phyloP scores from a whole-genome alignment of 805 yeast species.

The Pichia deserticola region DNA sequence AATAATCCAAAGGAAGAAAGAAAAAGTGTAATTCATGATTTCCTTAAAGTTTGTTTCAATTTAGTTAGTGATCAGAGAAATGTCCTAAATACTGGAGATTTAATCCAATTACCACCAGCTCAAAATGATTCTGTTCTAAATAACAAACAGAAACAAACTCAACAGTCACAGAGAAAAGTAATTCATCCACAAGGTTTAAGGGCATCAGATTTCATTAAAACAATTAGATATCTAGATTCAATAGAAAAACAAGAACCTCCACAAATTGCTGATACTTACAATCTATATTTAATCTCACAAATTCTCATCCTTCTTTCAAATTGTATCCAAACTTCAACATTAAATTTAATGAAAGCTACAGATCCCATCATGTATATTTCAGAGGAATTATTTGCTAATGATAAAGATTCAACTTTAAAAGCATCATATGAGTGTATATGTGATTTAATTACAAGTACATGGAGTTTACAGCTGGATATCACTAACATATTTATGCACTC shows the following conservation, averaged over 20 bases:
- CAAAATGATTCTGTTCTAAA: background rate
- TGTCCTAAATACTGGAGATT: constrained; percentile 30
- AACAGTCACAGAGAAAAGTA: background rate
- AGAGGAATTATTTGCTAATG: constrained; percentile 11
- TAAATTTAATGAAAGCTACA: constrained; percentile 24
- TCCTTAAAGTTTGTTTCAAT: constrained; percentile 37
- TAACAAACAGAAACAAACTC: constrained; percentile 11
- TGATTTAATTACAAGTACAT: constrained; percentile 29
- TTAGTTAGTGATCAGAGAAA: constrained; percentile 29
- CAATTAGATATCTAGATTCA: constrained; percentile 56
- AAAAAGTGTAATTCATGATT: constrained; percentile 53
- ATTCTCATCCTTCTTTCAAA: constrained; percentile 54
- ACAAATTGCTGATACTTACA: constrained; percentile 51
- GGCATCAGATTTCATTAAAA: background rate
- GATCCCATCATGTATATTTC: constrained; percentile 1
- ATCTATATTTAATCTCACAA: constrained; percentile 47
- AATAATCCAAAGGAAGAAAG: constrained; percentile 38
- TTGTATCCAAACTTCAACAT: constrained; percentile 52
- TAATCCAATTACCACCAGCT: constrained; percentile 25
- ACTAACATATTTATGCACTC: constrained; percentile 53
- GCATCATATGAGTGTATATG: constrained; percentile 14
- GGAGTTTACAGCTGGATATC: constrained; percentile 34
- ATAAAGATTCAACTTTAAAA: constrained; percentile 7
- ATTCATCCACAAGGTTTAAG: background rate
- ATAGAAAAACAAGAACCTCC: constrained; percentile 83